These are phyloP conservation scores for Trichoderma cornu-damae DNA, from an alignment of 2,329 filamentous ascomycete genomes.

Conservation along the genomic window DNA sequence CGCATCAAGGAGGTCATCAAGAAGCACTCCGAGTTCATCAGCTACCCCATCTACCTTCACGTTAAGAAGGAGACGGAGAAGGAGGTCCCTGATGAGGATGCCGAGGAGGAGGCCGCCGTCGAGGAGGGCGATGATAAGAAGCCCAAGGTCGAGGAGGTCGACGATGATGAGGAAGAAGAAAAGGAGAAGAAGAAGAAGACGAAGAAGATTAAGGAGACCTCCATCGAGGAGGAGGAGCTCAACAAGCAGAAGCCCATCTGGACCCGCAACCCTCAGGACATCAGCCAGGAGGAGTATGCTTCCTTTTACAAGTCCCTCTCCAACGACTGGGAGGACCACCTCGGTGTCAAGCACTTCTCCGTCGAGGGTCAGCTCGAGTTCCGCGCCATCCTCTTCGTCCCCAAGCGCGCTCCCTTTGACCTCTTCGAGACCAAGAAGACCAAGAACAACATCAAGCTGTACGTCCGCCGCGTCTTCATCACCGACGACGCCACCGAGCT, in stretches of 20 bases:
- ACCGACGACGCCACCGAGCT: conserved; percentile 98
- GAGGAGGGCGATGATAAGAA: conserved; percentile 87
- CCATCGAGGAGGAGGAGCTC: conserved; percentile 98
- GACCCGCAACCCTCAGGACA: conserved; percentile 96
- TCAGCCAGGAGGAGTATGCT: conserved; percentile 92
- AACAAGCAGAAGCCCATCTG: conserved; percentile 99
- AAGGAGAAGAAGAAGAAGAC: conserved; percentile 94
- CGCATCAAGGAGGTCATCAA: conserved; percentile 99
- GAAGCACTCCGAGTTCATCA: conserved; percentile 99
- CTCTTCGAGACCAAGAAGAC: conserved; percentile 99
- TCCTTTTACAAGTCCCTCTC: conserved; percentile 99
- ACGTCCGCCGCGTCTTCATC: conserved; percentile 99
- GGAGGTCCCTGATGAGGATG: conserved; percentile 95
- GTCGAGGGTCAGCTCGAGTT: conserved; percentile 99
- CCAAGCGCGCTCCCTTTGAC: conserved; percentile 98
- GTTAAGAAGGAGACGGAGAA: conserved; percentile 99
- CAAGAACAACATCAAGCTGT: conserved; percentile 99
- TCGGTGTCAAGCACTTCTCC: conserved; percentile 99
- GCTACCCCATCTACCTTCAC: conserved; percentile 99
- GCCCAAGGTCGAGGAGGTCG: conserved; percentile 90
- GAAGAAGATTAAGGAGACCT: conserved; percentile 99
- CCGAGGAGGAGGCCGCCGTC: conserved; percentile 60
- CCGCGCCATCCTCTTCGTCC: conserved; percentile 98
- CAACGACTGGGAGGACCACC: conserved; percentile 99
- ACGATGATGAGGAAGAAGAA: conserved; percentile 77